A percentile compares a stretch with the other conserved stretches of the same genome.
Conservation (phyloP, 2,329 filamentous ascomycete genomes). For the Fusarium pseudocircinatum region DNA sequence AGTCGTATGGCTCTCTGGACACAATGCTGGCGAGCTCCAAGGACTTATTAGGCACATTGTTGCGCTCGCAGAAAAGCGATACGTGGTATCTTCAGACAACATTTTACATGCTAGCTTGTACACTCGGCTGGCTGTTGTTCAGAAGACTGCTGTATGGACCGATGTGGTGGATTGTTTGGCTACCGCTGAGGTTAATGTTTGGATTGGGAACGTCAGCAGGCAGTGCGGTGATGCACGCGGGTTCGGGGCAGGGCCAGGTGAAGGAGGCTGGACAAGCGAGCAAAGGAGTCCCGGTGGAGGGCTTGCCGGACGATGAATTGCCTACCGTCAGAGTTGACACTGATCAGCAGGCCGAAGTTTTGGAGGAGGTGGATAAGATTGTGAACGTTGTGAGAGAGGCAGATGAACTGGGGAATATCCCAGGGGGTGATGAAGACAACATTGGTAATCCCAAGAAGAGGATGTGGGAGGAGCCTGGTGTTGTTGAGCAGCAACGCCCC, state of each 20-base stretch:
- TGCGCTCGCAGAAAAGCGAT: conserved; percentile 92
- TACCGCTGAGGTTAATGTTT: conserved; percentile 77
- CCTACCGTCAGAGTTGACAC: conserved; percentile 60
- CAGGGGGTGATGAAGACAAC: conserved; percentile 21
- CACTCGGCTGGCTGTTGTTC: conserved; percentile 87
- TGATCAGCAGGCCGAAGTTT: conserved; percentile 50
- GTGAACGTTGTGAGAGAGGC: conserved; percentile 57
- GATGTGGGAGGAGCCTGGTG: conserved; percentile 43
- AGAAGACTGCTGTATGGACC: conserved; percentile 88
- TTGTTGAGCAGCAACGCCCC: conserved; percentile 42
- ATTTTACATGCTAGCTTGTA: conserved; percentile 81
- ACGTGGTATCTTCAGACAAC: conserved; percentile 97
- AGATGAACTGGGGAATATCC: conserved; percentile 40
- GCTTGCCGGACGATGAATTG: conserved; percentile 54
- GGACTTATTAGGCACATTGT: conserved; percentile 78
- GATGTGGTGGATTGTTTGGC: conserved; percentile 86
- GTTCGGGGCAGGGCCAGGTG: conserved; percentile 39
- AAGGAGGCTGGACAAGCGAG: conserved; percentile 42
- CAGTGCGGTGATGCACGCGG: conserved; percentile 57
- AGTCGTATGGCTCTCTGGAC: conserved; percentile 84
- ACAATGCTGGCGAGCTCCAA: conserved; percentile 78
- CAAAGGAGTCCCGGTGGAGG: conserved; percentile 46
- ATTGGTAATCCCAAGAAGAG: conserved; percentile 44
- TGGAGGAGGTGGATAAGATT: conserved; percentile 65
- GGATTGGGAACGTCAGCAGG: conserved; percentile 66